phyloP scores from a whole-genome alignment of 1,284 basidiomycete genomes.

The Trichosporon inkin region DNA sequence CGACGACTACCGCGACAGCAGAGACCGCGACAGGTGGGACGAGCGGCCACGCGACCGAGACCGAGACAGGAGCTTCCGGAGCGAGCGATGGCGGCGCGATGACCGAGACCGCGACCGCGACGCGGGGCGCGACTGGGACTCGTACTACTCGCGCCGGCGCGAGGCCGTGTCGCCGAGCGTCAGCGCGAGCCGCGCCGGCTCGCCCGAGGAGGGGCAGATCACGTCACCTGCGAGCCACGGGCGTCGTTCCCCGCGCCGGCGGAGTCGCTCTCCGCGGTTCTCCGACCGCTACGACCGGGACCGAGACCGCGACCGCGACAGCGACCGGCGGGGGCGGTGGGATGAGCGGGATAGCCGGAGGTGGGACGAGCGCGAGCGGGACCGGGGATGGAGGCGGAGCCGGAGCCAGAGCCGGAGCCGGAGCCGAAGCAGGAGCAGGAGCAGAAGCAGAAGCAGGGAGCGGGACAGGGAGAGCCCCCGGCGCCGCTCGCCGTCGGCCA shows the following conservation, averaged over 20 bases:
- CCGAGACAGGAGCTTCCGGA: slow-evolving; percentile 3
- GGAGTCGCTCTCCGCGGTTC: slow-evolving; percentile 5
- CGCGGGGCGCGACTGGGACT: slow-evolving; percentile 21
- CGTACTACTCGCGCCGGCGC: slow-evolving; percentile 23
- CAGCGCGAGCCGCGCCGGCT: slow-evolving; percentile 23
- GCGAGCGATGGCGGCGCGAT: neutral
- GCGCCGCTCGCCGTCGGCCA: neutral
- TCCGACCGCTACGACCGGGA: neutral
- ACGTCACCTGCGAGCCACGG: slow-evolving; percentile 24
- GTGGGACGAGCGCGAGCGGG: neutral
- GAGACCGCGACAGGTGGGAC: slow-evolving; percentile 12
- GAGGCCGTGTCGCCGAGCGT: slow-evolving; percentile 7
- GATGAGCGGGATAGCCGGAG: slow-evolving; percentile 1
- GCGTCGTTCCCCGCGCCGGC: neutral
- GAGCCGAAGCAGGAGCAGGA: neutral
- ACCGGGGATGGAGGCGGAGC: slow-evolving; percentile 9
- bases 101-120: slow-evolving; percentile 20
- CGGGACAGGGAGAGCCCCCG: neutral
- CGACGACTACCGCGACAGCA: slow-evolving; percentile 13
- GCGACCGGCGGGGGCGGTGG: neutral
- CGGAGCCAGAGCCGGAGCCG: slow-evolving; percentile 21
- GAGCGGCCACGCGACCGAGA: neutral
- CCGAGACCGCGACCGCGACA: slow-evolving; percentile 13
- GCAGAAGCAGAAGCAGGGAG: neutral
- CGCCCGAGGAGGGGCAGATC: slow-evolving; percentile 46